These are phyloP conservation scores for Craterostigma plantagineum DNA, from an alignment of 257 asterid species.

Conservation along the genomic window DNA sequence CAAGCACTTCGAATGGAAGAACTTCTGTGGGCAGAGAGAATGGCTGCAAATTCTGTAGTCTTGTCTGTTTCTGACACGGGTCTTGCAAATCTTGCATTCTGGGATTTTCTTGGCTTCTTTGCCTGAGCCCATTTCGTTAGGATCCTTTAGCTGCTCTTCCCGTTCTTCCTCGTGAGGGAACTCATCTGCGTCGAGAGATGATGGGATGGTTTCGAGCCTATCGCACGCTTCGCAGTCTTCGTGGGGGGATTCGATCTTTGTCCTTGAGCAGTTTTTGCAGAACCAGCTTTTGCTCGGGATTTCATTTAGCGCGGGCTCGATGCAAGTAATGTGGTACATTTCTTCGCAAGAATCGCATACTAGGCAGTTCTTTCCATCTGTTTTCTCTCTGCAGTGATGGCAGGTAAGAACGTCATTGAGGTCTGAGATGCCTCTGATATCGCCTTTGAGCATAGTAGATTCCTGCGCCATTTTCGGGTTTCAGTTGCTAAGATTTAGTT, in stretches of 20 bases:
- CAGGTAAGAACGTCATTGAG: slow-evolving; percentile 29
- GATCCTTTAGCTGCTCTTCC: not conserved
- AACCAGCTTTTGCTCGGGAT: slow-evolving; percentile 69
- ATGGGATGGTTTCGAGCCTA: slow-evolving; percentile 24
- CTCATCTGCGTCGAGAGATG: slow-evolving; percentile 32
- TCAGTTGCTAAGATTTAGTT: slow-evolving; percentile 4
- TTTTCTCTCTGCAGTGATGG: slow-evolving; percentile 40
- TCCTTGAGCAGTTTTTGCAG: slow-evolving; percentile 49
- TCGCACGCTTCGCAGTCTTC: slow-evolving; percentile 67
- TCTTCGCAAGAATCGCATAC: slow-evolving; percentile 87
- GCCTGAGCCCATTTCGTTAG: no score
- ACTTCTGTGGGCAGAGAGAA: slow-evolving; percentile 60
- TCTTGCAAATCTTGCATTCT: slow-evolving; percentile 49
- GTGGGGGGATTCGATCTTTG: slow-evolving; percentile 50
- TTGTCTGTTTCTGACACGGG: slow-evolving; percentile 23
- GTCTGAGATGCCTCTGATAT: slow-evolving; percentile 22
- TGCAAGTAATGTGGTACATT: slow-evolving; percentile 69
- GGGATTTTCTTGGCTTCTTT: slow-evolving; percentile 19
- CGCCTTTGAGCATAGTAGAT: slow-evolving; percentile 25
- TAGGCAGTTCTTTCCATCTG: slow-evolving; percentile 51
- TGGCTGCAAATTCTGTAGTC: slow-evolving; percentile 50
- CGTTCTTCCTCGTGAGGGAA: slow-evolving; percentile 30
- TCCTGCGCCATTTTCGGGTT: no score
- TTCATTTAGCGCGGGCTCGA: slow-evolving; percentile 52
- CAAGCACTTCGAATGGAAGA: slow-evolving; percentile 64